Evolutionary conservation across 345 rosid genomes (phyloP).

Genomic region (Dovyalis caffra): DNA sequence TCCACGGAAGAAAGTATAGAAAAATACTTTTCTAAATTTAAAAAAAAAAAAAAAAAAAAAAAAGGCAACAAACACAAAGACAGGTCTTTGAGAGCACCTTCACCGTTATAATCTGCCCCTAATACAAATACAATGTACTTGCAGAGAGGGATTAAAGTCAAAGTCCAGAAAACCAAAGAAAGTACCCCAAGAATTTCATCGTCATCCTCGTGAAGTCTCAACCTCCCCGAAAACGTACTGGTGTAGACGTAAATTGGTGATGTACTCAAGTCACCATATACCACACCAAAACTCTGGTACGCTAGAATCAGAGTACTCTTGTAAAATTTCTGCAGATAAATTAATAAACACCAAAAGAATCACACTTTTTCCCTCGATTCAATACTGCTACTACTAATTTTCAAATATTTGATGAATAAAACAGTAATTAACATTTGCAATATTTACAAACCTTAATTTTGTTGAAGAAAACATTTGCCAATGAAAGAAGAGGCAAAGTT

Average conservation of each 20-base stretch:
- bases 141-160: constrained; percentile 41
- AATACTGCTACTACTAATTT: too few relatives aligned
- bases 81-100: constrained; percentile 27
- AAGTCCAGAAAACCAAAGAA: constrained; percentile 46
- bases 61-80: not conserved
- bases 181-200: constrained; percentile 37
- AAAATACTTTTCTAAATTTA: not conserved
- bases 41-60: too few relatives aligned
- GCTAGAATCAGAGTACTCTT: constrained; percentile 12
- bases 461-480: too few relatives aligned
- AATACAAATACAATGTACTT: constrained; percentile 40
- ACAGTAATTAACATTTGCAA: too few relatives aligned
- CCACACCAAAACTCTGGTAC: constrained; percentile 45
- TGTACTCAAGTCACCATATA: constrained; percentile 40
- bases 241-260: constrained; percentile 41
- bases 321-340: not conserved
- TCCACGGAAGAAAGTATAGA: not conserved
- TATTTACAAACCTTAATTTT: too few relatives aligned
- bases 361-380: not conserved
- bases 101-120: constrained; percentile 40
- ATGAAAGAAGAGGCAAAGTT: too few relatives aligned
- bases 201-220: constrained; percentile 24
- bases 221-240: constrained; percentile 29
- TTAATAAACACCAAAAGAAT: not conserved
- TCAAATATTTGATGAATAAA: too few relatives aligned